Evolutionary conservation across 345 rosid species (phyloP).

Genomic region (Ailanthus altissimus): DNA sequence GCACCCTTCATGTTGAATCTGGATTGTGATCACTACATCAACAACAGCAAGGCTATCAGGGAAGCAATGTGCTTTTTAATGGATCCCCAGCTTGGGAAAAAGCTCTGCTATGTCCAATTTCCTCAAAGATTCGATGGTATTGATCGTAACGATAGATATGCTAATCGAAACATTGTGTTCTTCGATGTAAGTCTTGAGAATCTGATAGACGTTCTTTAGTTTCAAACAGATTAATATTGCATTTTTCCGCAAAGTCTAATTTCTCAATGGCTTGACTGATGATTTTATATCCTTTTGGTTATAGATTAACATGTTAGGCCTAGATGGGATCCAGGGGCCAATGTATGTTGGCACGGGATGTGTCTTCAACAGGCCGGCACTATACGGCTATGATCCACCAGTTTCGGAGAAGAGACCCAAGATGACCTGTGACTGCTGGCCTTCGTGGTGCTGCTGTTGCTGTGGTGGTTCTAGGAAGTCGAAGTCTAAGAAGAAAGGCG

Average conservation of each 20-base stretch:
- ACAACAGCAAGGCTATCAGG: constrained; percentile 85
- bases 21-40: constrained; percentile 96
- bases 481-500: constrained; percentile 73
- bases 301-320: constrained; percentile 91
- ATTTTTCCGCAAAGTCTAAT: background rate
- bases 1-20: constrained; percentile 90
- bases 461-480: constrained; percentile 85
- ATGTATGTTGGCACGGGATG: constrained; percentile 98
- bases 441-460: constrained; percentile 93
- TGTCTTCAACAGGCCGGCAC: constrained; percentile 87
- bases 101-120: constrained; percentile 93
- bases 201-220: background rate
- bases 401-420: constrained; percentile 82
- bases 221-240: background rate
- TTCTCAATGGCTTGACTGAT: background rate
- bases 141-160: constrained; percentile 92
- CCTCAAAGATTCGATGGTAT: constrained; percentile 98
- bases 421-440: constrained; percentile 99
- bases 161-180: constrained; percentile 89
- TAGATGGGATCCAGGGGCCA: constrained; percentile 96
- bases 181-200: constrained; percentile 62
- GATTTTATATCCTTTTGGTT: background rate
- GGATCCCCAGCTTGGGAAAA: constrained; percentile 97
- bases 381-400: constrained; percentile 95
- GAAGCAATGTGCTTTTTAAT: constrained; percentile 98